Base-by-base conservation (phyloP, 495 filamentous ascomycete genomes). In the Poronia punctata region DNA sequence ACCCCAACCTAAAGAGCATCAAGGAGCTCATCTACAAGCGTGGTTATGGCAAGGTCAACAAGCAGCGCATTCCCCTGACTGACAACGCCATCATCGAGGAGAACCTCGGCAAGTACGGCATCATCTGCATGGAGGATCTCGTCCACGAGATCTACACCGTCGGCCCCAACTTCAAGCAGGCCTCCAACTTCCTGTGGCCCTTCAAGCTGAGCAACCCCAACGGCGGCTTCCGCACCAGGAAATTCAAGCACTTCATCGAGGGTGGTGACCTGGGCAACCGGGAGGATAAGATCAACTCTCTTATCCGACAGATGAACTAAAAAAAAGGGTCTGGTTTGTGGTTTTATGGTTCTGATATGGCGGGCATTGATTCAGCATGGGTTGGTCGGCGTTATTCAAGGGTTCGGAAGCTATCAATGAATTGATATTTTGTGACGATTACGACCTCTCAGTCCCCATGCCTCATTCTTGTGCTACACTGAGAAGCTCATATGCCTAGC, bases 1-100 rank as follows among this genome's bases (percentile, higher is more conserved):
- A 95, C 75, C 93, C 92, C 70, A 95, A 95, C 78, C 83, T 96
- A 49, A 98, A 97, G 83, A 83, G 78, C 68, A 83, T 98, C 68
- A 90, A 90, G 66, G 92, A 98, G 76, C 86, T 98, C 64, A 75
- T 97, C 78, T 97, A 97, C 81, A 98, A 97, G 84, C 89, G 90
- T 54, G 90, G 90, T 62, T 95, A 97, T 66, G 90, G 88, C 62
- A 97, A 96, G 82, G 69, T 95, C 65, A 76, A 95, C 71, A 89
- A 89, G 79, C 86, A 95, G 77, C 88, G 93, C 59, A 80, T 94
- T 64, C 73, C 92, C 38, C 80, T 97, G 43, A 96, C 92, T 62
- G 92, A 98, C 76, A 98, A 98, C 80, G 72, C 85, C 61, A 76
- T 98, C 70, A 90, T 98, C 54, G 92, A 98, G 82, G 81, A 86